Base-by-base conservation (phyloP, 768 basidiomycete genomes). In the Tricholoma saponaceum region DNA sequence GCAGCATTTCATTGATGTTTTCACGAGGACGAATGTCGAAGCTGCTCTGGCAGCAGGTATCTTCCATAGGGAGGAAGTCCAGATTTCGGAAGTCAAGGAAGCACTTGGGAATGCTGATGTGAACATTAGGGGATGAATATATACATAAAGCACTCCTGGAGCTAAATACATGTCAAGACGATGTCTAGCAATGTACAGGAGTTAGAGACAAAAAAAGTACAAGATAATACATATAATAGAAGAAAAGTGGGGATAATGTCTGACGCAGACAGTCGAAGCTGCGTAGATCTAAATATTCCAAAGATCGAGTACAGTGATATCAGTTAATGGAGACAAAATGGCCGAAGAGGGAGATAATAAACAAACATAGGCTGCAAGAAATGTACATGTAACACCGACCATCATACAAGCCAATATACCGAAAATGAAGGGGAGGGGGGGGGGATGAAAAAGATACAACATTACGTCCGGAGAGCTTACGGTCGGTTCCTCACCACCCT, bases 41-140 rank as follows among this genome's bases (percentile, higher is more conserved):
- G 93, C 97, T 46, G 97, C 90, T 1, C 73, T 99, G 56, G 97
- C 97, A 9, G 97, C 97, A 10, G 97, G 97, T 1, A 97, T 98
- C 62, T 99, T 99, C 72, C 97, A 99, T 71, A 77, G 97, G 30
- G 82, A 79, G 47, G 90, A 98, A 70, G 96, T 99, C 4, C 78
- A 73, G 41, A 95, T 99, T 59, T 72, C 74, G 47, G 86, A 90
- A 51, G 90, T 98, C 56, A 99, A 98, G 74, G 71, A 72, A 43
- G 72, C 76, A 1, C 66, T 92, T 60, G 66, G 65, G 33, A 64
- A 60, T 4, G 77, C 77, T 12, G 73, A 74, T 0, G 79, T 90
- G 52, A 83, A 81, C 55, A 80, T 82, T 57, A 70, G 76, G 66
- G 7, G n/a, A 9, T 49, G 16, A 33, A 56, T 32, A 51, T 13